These are phyloP conservation scores for Epipyxis sp. DNA, from an alignment of 108 stramenopile species.

Conservation along the genomic window DNA sequence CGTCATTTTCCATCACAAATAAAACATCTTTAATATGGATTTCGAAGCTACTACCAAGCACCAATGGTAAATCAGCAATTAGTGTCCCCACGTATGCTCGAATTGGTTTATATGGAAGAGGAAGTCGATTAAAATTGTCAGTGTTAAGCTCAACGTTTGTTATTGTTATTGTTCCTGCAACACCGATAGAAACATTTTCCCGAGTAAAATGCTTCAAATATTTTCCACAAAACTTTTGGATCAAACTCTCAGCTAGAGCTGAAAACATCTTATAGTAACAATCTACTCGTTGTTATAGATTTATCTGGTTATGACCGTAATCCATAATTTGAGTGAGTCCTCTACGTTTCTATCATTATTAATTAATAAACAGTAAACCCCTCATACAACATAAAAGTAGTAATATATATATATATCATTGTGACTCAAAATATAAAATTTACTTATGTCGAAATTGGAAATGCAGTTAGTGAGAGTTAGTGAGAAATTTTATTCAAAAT, in stretches of 20 bases:
- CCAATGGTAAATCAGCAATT: background rate
- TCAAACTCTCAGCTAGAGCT: background rate
- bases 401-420: too few species aligned
- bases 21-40: background rate
- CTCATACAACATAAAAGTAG: too few species aligned
- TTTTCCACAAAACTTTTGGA: background rate
- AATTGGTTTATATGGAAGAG: background rate
- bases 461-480: too few species aligned
- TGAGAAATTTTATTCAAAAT: too few species aligned
- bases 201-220: background rate
- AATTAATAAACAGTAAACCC: too few species aligned
- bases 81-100: background rate
- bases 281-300: too few species aligned
- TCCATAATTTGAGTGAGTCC: too few species aligned
- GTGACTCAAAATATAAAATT: too few species aligned
- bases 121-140: background rate
- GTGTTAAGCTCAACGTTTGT: background rate
- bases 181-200: background rate
- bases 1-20: background rate
- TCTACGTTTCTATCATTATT: too few species aligned
- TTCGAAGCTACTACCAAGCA: background rate
- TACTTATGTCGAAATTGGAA: too few species aligned
- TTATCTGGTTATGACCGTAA: too few species aligned
- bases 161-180: background rate
- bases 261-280: background rate